Evolutionary conservation across 345 rosid species (phyloP).

Genomic region (Salix exigua): DNA sequence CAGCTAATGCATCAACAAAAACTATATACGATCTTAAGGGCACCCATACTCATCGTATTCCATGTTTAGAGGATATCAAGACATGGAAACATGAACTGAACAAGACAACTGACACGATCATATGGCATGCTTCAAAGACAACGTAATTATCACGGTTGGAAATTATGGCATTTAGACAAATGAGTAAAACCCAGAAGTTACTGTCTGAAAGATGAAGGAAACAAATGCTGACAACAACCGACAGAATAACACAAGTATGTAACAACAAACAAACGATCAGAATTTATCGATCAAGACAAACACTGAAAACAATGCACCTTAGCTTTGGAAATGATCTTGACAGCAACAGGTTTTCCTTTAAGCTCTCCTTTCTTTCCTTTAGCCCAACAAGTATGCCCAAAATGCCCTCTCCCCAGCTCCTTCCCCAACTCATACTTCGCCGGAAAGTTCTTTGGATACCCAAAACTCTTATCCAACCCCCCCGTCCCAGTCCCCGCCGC

Average conservation of each 20-base stretch:
- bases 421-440: constrained; percentile 24
- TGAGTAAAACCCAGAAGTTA: neutral
- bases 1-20: no score
- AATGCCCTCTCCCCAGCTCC: constrained; percentile 33
- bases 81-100: neutral
- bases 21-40: no score
- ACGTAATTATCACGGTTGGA: no score
- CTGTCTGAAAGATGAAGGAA: neutral
- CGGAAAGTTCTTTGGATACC: constrained; percentile 16
- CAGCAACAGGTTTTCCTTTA: constrained; percentile 26
- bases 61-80: neutral
- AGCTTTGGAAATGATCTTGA: constrained; percentile 32
- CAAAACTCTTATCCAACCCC: constrained; percentile 28
- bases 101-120: no score
- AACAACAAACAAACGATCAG: neutral
- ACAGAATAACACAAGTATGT: neutral
- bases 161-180: neutral
- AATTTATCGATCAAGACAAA: neutral
- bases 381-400: constrained; percentile 31
- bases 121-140: no score
- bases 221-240: neutral
- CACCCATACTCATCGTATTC: no score
- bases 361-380: constrained; percentile 27
- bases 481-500: neutral
- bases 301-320: constrained; percentile 14